phyloP scores from a whole-genome alignment of 169 alveolate species.

The Plasmodium relictum region DNA sequence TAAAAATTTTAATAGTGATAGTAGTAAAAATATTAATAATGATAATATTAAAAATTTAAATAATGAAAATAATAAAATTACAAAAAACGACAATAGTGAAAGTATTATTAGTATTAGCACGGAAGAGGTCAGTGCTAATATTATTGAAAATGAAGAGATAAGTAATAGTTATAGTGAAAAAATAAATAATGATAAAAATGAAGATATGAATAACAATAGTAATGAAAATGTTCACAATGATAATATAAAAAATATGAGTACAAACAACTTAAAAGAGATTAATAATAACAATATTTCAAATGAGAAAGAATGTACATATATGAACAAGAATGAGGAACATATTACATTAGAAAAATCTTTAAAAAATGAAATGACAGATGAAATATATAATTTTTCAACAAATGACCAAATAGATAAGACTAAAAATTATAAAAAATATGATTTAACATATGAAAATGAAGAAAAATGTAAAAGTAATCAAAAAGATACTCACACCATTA shows the following conservation, averaged over 20 bases:
- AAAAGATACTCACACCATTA: not conserved
- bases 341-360: no score
- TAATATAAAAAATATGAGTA: no score
- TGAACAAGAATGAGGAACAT: no score
- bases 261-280: no score
- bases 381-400: not conserved
- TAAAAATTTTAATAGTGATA: slow-evolving; percentile 4
- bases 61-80: not conserved
- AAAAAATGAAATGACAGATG: no score
- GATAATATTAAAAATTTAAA: not conserved
- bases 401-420: not conserved
- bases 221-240: no score
- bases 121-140: not conserved
- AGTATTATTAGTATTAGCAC: not conserved
- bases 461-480: not conserved
- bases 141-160: not conserved
- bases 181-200: not conserved
- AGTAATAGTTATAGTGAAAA: not conserved
- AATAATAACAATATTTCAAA: no score
- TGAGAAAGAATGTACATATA: no score
- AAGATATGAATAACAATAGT: not conserved
- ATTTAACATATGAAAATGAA: no score
- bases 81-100: not conserved
- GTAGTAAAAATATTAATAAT: not conserved
- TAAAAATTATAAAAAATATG: not conserved